Base-by-base conservation (phyloP, 1,284 basidiomycete genomes). In the Malassezia yamatoensis region DNA sequence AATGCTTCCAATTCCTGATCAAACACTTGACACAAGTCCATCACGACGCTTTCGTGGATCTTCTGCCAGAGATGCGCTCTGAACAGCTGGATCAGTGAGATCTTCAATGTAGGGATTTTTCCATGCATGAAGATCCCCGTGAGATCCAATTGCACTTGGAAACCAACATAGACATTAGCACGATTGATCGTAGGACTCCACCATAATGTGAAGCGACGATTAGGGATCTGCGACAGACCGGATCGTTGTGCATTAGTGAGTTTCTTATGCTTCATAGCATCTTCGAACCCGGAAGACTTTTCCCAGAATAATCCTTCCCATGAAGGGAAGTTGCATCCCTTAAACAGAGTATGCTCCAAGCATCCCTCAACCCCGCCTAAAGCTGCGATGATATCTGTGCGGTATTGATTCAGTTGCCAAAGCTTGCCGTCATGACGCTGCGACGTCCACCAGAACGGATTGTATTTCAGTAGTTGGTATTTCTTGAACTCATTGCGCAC, bases 191-290 rank as follows among this genome's bases (percentile, higher is more conserved):
- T 78, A 16, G 90, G 90, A 72, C 87, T 90, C 93, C 93, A 99
- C 94, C 94, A 99, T 6, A 98, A 81, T 3, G 91, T 98, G 80
- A 98, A 98, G n/a, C 93, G 87, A 83, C 94, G 90, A 76, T 98
- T 99, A 7, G 94, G 94, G 75, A 99, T 96, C 76, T 98, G 91
- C 75, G 90, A 90, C 40, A 96, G 78, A 86, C 91, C 90, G 39
- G 90, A 94, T 45, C 90, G 85, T 79, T 90, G 93, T 32, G 88
- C 93, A 72, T 90, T 94, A 42, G 90, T 94, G 52, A 94, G 68
- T 59, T 78, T 79, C 60, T 79, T 79, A 64, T 76, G 72, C 76
- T 90, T 82, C 93, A 96, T 98, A 1, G 88, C 90, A 77, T 96
- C 90, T 73, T 91, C 88, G 78, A 93, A 93, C 51, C 88, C 88